A percentile compares a stretch with the other conserved stretches of the same genome.
These are phyloP conservation scores for Oryza nivara DNA, from an alignment of 176 grass and related monocot species.

Conservation along the genomic window DNA sequence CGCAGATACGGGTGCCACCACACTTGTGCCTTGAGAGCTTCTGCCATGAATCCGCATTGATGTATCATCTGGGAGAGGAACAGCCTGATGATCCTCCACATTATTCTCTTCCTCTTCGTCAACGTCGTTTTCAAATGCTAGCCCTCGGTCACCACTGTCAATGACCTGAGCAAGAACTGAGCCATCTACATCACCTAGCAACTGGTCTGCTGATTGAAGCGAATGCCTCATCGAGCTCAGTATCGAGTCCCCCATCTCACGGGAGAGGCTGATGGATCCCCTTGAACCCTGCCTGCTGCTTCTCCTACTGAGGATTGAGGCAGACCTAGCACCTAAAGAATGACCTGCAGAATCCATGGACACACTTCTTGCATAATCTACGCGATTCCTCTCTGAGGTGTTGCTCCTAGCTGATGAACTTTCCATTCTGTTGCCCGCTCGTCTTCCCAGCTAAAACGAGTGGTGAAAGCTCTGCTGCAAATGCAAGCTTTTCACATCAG, in stretches of 20 bases:
- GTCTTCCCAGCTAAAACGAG: conserved; percentile 10
- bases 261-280: conserved; percentile 65
- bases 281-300: conserved; percentile 56
- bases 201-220: conserved; percentile 63
- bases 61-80: conserved; percentile 46
- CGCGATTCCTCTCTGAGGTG: background rate
- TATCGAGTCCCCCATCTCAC: conserved; percentile 62
- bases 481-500: conserved; percentile 20
- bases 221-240: conserved; percentile 80
- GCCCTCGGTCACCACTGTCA: conserved; percentile 66
- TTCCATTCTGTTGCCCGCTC: conserved; percentile 34
- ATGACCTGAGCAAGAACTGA: conserved; percentile 65
- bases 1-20: conserved; percentile 11
- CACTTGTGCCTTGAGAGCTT: conserved; percentile 19
- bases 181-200: conserved; percentile 62
- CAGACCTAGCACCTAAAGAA: conserved; percentile 43
- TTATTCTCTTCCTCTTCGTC: conserved; percentile 34
- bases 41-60: conserved; percentile 31
- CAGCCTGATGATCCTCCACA: conserved; percentile 38
- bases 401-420: conserved; percentile 33
- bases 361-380: conserved; percentile 42
- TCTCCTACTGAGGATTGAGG: conserved; percentile 48
- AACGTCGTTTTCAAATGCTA: conserved; percentile 43
- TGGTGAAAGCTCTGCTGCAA: conserved; percentile 18
- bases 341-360: conserved; percentile 44